Conservation (phyloP, 1,284 basidiomycete genomes). For the Agroathelia rolfsii region DNA sequence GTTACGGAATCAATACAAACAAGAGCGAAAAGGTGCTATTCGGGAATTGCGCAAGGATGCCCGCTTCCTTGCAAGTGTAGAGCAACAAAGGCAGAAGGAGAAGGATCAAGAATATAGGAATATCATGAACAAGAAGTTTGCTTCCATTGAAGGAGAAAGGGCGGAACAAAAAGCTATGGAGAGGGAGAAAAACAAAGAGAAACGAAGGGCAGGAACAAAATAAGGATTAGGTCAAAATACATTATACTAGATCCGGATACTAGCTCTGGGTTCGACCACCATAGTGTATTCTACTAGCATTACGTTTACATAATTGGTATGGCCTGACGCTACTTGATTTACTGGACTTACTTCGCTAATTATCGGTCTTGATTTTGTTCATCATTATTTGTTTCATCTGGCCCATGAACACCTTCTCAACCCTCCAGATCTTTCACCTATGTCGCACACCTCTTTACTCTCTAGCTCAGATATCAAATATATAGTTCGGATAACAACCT, state of each 20-base stretch:
- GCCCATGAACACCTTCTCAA: too few relatives aligned
- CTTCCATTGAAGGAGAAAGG: conserved; percentile 80
- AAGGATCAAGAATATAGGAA: conserved; percentile 75
- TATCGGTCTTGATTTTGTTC: too few relatives aligned
- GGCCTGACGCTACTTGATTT: too few relatives aligned
- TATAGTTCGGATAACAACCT: too few relatives aligned
- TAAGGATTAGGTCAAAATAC: conserved; percentile 18
- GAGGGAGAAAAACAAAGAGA: conserved; percentile 69
- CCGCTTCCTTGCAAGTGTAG: conserved; percentile 83
- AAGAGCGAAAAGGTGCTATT: conserved; percentile 96
- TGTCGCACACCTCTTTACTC: too few relatives aligned
- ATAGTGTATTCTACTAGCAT: too few relatives aligned
- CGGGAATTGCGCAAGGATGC: conserved; percentile 94
- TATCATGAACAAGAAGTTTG: conserved; percentile 76
- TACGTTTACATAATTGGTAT: too few relatives aligned
- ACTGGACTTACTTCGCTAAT: too few relatives aligned
- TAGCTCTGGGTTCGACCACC: too few relatives aligned
- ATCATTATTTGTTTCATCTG: too few relatives aligned
- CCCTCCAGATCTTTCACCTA: too few relatives aligned
- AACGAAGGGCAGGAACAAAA: conserved; percentile 65
- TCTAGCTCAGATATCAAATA: too few relatives aligned
- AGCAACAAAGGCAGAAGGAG: conserved; percentile 74
- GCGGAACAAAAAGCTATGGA: conserved; percentile 94
- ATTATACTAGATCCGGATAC: neutral
- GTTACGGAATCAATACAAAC: conserved; percentile 83